Evolutionary conservation across 1,284 basidiomycete species (phyloP), one percentile per base, ranked within the genome.

Genomic region (Irpex sp.): DNA sequence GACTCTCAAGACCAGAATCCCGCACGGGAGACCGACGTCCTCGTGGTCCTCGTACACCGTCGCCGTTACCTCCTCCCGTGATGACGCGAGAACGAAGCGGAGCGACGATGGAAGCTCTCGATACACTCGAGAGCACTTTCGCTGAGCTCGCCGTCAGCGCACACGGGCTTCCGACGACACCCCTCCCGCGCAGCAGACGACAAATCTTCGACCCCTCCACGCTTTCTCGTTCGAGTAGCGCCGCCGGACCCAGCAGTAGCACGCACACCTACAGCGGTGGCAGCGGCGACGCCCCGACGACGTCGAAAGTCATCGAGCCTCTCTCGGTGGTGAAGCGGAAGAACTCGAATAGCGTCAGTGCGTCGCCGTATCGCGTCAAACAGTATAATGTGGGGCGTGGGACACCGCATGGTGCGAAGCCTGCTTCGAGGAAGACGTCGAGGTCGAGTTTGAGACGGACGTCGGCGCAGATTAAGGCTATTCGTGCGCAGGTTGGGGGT

Each of bases 251-350:
- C 14, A 51, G 49, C 52, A 23, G 23, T 23, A 23, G 23, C 23
- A 23, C 23, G 23, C 23, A 23, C 23, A 77, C 75, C 18, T 75
- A 71, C 53, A 82, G 82, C 67, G 74, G 71, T 10, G 82, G 82
- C 67, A 74, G 71, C 12, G 82, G 84, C 48, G 71, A 33, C 28
- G 28, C 28, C 28, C 28, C 28, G 2, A 1, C 28, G 28, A 33
- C 6, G 28, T 33, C 28, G 6, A 84, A 77, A 67, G 70, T 74
- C 35, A 72, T 90, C 33, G 88, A 90, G 67, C 90, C 90, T 8
- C 75, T 93, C 60, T 87, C 86, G 1, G 91, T 93, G 1, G 91
- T 93, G 70, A 90, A 87, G 78, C 91, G 93, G 77, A 91, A 90
- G 73, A 76, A 80, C 3, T 88, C 87, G 4, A 76, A 82, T 45